Evolutionary conservation across 768 basidiomycete genomes (phyloP).

Genomic region (Paxillus involutus): DNA sequence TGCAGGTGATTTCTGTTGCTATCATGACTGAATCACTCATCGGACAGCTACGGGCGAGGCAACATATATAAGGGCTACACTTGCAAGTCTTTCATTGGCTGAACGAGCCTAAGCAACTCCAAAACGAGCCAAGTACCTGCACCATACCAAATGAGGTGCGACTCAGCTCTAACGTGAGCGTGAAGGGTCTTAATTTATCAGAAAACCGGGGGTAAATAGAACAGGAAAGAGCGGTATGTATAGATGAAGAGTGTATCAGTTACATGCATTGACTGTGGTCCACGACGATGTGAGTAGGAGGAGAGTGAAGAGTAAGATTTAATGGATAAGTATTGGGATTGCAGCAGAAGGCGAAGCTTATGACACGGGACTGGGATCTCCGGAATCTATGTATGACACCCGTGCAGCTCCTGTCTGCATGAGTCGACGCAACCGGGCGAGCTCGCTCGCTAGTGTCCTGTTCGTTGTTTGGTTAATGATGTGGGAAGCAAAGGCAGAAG

Average conservation of each 20-base stretch:
- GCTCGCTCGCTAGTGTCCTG: constrained; percentile 61
- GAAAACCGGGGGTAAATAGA: constrained; percentile 27
- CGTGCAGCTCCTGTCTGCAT: constrained; percentile 57
- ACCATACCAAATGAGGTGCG: background rate
- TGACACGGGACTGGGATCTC: constrained; percentile 12
- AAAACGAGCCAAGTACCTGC: background rate
- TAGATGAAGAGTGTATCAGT: constrained; percentile 28
- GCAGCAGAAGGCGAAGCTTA: constrained; percentile 3
- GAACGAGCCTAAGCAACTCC: too few relatives aligned
- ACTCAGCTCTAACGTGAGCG: too few relatives aligned
- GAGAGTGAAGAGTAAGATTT: constrained; percentile 5
- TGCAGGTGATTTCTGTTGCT: background rate
- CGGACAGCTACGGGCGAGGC: too few relatives aligned
- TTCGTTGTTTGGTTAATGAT: background rate
- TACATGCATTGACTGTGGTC: constrained; percentile 33
- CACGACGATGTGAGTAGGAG: constrained; percentile 10
- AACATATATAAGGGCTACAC: too few relatives aligned
- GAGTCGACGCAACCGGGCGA: constrained; percentile 67
- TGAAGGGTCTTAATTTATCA: constrained; percentile 8
- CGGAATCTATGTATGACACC: constrained; percentile 10
- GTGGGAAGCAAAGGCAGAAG: background rate
- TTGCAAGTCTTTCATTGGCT: too few relatives aligned
- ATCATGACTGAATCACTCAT: too few relatives aligned
- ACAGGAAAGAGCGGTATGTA: constrained; percentile 23
- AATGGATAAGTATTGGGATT: background rate